Conservation (phyloP, 2,329 filamentous ascomycete species). For the Neodidymelliopsis sp. region DNA sequence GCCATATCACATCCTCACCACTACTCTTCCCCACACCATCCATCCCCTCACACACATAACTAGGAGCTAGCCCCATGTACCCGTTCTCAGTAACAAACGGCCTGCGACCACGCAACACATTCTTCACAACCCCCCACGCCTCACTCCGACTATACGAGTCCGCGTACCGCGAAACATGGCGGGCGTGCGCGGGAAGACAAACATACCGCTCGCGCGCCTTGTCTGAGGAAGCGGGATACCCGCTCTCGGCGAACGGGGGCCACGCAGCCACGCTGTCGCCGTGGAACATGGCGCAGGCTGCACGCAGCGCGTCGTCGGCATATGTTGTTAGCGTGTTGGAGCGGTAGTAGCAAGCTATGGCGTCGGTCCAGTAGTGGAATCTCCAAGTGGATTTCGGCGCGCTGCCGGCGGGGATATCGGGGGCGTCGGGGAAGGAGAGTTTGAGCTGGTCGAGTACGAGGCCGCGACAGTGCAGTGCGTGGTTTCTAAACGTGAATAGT, state of each 20-base stretch:
- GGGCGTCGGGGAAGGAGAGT: not conserved
- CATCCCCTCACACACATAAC: not conserved
- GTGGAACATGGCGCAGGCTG: not conserved
- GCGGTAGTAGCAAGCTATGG: not conserved
- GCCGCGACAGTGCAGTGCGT: not conserved
- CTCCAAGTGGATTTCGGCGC: not conserved
- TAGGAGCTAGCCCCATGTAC: not conserved
- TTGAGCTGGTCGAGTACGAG: not conserved
- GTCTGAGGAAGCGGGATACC: too few species aligned
- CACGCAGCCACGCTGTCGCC: not conserved
- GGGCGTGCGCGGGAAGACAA: not conserved
- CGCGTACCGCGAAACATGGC: not conserved
- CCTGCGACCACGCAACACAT: not conserved
- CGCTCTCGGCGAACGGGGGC: not conserved
- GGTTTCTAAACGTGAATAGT: not conserved
- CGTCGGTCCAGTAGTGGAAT: not conserved
- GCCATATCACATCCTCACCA: not conserved
- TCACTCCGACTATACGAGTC: not conserved
- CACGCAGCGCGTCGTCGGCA: not conserved
- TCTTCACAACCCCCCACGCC: not conserved
- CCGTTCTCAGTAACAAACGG: not conserved
- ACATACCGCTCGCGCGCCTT: not conserved
- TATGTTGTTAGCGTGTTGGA: not conserved
- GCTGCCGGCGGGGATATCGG: not conserved
- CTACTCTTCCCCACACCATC: not conserved